A percentile compares a stretch with the other conserved stretches of the same genome.
These are phyloP conservation scores for Lichtheimia ramosa DNA, from an alignment of 371 early-diverging fungal genomes.

Conservation along the genomic window DNA sequence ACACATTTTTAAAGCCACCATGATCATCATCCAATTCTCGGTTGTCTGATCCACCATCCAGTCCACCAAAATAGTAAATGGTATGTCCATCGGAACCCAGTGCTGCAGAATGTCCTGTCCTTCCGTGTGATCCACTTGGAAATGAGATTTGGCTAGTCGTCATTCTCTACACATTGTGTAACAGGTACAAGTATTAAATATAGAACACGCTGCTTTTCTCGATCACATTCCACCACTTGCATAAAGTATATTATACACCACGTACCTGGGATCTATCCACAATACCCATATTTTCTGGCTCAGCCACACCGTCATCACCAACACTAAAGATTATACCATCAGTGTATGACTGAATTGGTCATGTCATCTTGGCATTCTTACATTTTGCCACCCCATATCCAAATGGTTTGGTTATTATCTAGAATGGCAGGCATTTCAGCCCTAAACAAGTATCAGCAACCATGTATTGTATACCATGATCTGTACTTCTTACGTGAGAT, in stretches of 20 bases:
- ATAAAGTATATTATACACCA: too few relatives aligned
- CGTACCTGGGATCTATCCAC: too few relatives aligned
- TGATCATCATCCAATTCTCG: background rate
- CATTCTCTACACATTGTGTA: too few relatives aligned
- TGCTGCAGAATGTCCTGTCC: slow-evolving; percentile 16
- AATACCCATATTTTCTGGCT: too few relatives aligned
- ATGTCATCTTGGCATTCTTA: slow-evolving; percentile 1
- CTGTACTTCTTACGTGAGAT: too few relatives aligned
- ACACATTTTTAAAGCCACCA: slow-evolving; percentile 2
- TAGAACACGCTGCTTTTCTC: too few relatives aligned
- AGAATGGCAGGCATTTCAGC: slow-evolving; percentile 11
- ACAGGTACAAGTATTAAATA: too few relatives aligned
- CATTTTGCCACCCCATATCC: slow-evolving; percentile 20
- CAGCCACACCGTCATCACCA: too few relatives aligned
- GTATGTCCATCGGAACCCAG: slow-evolving; percentile 11
- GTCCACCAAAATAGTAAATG: slow-evolving; percentile 18
- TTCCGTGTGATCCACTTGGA: background rate
- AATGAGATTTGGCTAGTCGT: background rate
- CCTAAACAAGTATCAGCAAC: background rate
- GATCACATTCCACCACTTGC: too few relatives aligned
- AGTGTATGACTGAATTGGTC: too few relatives aligned
- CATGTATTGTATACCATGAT: too few relatives aligned
- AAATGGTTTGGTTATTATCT: slow-evolving; percentile 5
- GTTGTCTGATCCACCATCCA: slow-evolving; percentile 9
- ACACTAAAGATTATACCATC: too few relatives aligned